These are phyloP conservation scores for Colletotrichum somersetense DNA, from an alignment of 2,329 filamentous ascomycete genomes.

Conservation along the genomic window DNA sequence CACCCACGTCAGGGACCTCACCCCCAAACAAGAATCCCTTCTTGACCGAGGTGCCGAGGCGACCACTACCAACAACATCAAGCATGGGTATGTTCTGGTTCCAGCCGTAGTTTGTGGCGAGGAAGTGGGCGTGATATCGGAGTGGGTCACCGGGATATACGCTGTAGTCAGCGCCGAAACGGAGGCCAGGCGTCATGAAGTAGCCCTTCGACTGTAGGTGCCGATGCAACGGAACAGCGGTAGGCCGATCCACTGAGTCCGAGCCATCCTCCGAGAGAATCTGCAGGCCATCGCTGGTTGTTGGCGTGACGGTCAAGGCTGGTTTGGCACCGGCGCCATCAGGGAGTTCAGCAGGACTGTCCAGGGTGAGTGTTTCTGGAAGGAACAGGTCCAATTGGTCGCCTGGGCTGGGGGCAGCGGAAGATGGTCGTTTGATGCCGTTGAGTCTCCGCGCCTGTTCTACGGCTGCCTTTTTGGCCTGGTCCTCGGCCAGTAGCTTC, in stretches of 20 bases:
- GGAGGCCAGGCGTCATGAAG: slow-evolving; percentile 90
- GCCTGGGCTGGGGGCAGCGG: not conserved
- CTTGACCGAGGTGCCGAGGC: slow-evolving; percentile 94
- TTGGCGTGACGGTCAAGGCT: slow-evolving; percentile 52
- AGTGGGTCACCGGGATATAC: slow-evolving; percentile 96
- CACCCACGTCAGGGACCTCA: slow-evolving; percentile 55
- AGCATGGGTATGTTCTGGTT: slow-evolving; percentile 87
- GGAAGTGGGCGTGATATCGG: slow-evolving; percentile 94
- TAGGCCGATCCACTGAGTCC: slow-evolving; percentile 41
- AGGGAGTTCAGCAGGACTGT: slow-evolving; percentile 4
- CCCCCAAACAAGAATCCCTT: slow-evolving; percentile 93
- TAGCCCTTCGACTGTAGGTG: slow-evolving; percentile 84
- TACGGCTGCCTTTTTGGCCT: slow-evolving; percentile 50
- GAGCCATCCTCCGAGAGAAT: slow-evolving; percentile 37
- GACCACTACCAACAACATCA: slow-evolving; percentile 86
- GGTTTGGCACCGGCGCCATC: not conserved
- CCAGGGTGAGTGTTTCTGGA: not conserved
- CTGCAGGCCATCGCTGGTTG: slow-evolving; percentile 51
- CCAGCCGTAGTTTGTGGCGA: slow-evolving; percentile 88
- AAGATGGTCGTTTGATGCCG: slow-evolving; percentile 28
- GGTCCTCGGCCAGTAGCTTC: slow-evolving; percentile 55
- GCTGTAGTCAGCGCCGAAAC: slow-evolving; percentile 94
- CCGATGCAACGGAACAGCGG: slow-evolving; percentile 73
- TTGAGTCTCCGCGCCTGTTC: slow-evolving; percentile 46
- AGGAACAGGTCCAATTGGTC: not conserved